Conservation (phyloP, 352 stramenopile species). For the Globisporangium iwayamae region DNA sequence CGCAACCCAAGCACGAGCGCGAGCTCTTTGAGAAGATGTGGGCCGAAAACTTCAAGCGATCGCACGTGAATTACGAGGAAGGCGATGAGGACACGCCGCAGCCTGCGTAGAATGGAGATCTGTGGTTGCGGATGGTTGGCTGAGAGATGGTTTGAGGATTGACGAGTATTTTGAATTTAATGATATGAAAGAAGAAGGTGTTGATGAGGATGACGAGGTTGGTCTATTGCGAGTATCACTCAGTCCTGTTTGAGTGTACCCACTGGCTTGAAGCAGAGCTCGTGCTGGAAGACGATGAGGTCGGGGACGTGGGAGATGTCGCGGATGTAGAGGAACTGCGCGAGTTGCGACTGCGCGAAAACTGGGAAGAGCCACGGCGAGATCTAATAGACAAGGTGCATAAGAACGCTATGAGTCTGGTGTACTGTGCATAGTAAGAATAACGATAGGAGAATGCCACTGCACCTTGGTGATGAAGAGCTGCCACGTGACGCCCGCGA, state of each 20-base stretch:
- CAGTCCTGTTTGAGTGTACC: slow-evolving; percentile 10
- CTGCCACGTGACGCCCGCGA: slow-evolving; percentile 54
- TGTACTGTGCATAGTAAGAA: neutral
- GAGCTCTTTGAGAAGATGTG: slow-evolving; percentile 97
- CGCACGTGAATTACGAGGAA: slow-evolving; percentile 65
- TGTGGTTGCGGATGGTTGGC: neutral
- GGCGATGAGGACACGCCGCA: neutral
- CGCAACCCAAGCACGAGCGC: slow-evolving; percentile 92
- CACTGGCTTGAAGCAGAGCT: slow-evolving; percentile 32
- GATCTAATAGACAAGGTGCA: slow-evolving; percentile 21
- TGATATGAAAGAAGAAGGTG: slow-evolving; percentile 4
- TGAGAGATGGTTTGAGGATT: neutral
- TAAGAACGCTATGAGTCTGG: neutral
- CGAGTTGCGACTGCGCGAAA: slow-evolving; percentile 42
- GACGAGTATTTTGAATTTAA: slow-evolving; percentile 17
- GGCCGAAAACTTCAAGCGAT: slow-evolving; percentile 95
- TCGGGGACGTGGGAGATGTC: slow-evolving; percentile 75
- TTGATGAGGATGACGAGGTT: neutral
- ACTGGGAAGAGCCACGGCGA: slow-evolving; percentile 55
- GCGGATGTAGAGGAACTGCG: slow-evolving; percentile 60
- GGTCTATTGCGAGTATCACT: neutral
- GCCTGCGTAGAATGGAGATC: neutral
- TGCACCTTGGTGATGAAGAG: slow-evolving; percentile 23
- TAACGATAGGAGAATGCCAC: neutral
- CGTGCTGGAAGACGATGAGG: slow-evolving; percentile 75